Evolutionary conservation across 73 alveolate species (phyloP), one percentile per base, ranked within the genome.

Genomic region (Paramecium sonneborni): DNA sequence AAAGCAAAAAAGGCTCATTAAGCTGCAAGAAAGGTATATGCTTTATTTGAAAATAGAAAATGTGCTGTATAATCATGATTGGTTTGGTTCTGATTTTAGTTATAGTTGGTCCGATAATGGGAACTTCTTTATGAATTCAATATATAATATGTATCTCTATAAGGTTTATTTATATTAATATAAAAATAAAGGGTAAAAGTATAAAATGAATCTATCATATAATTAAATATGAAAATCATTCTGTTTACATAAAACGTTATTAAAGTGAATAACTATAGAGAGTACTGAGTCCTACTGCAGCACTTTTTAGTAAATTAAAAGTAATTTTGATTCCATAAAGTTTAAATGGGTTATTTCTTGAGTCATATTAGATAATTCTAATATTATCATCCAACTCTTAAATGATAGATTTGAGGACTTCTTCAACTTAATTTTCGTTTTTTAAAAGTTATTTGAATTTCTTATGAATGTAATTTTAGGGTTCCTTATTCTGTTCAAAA

Each of bases 281-380:
- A 30, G 90, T 79, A 5, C 62, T 30, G 41, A 79, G 41, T 43
- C 90, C 90, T 2, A 79, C 90, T 30, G 76, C 90, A 23, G 90
- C 90, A 79, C 90, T 79, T 46, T 79, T 79, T 46, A 79, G 55
- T 44, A 79, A 41, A 26, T 79, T 79, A 41, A 79, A 79, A 43
- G 90, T 79, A 23, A 79, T 44, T 43, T 23, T 39, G 30, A 79
- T 35, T 24, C 90, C 90, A 79, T 79, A 79, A 2, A 79, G 28
- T 79, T 79, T 79, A 34, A 79, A 79, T 79, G 90, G 90, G 28
- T 79, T 79, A 18, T 79, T 79, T 79, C 90, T 79, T 1, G 44
- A 43, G 41, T 79, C 90, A 43, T 43, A 43, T 79, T 79, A n/a
- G 0, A 79, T 39, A 3, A 79, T 23, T 44, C 90, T 38, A 79